A percentile compares a stretch with the other conserved stretches of the same genome.
phyloP scores from a whole-genome alignment of 305 asterid genomes.

The Fraxinus platypoda region DNA sequence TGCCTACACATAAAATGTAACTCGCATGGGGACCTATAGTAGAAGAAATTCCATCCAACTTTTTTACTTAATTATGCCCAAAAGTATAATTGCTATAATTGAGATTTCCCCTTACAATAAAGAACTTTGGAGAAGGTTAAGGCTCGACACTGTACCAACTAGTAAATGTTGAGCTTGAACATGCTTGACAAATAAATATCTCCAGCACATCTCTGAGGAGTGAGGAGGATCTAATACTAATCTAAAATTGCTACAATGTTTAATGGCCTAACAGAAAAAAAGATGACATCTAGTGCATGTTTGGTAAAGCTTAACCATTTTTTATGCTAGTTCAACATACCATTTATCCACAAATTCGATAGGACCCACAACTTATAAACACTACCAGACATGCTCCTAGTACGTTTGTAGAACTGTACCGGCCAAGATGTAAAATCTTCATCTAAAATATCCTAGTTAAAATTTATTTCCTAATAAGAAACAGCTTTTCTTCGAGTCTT shows the following conservation, averaged over 20 bases:
- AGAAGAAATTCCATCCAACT: not conserved
- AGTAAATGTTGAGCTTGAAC: not conserved
- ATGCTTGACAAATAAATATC: not conserved
- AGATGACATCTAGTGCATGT: not conserved
- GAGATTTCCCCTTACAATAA: not conserved
- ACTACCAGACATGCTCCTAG: not conserved
- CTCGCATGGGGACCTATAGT: not conserved
- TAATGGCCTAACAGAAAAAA: not conserved
- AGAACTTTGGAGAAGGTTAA: not conserved
- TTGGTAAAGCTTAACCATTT: not conserved
- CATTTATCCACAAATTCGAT: not conserved
- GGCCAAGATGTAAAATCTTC: not conserved
- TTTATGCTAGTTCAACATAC: not conserved
- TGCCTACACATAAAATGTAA: not conserved
- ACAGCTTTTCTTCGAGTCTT: not conserved
- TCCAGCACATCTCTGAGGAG: not conserved
- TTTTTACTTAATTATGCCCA: not conserved
- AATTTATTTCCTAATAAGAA: not conserved
- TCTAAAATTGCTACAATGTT: not conserved
- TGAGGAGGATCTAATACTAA: not conserved
- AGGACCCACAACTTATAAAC: not conserved
- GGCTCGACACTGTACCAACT: not conserved
- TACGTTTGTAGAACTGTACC: not conserved
- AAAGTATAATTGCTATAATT: not conserved
- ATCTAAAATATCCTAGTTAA: not conserved